Conservation (phyloP, 1,139 yeast genomes). For the Kluyveromyces sp. region DNA sequence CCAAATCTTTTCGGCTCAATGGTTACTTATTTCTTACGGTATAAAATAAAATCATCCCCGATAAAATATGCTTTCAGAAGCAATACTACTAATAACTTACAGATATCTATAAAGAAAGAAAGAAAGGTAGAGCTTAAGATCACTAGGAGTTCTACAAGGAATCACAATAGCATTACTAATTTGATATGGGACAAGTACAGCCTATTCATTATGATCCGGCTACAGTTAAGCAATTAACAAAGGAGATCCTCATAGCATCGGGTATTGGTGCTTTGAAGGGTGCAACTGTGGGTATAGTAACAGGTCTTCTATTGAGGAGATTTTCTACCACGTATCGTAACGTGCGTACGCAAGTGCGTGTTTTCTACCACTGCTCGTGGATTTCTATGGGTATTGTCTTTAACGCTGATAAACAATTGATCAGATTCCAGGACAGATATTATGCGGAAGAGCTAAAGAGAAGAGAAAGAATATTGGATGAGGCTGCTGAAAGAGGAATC, state of each 20-base stretch:
- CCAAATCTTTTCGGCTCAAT: no score
- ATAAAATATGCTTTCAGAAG: no score
- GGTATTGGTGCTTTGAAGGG: slow-evolving; percentile 35
- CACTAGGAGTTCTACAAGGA: no score
- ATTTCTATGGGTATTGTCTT: slow-evolving; percentile 34
- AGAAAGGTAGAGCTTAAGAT: not conserved
- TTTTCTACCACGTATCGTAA: slow-evolving; percentile 30
- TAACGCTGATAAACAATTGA: slow-evolving; percentile 34
- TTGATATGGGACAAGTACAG: slow-evolving; percentile 16
- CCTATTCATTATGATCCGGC: slow-evolving; percentile 33
- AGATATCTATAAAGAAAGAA: no score
- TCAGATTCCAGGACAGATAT: slow-evolving; percentile 30
- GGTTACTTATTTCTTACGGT: no score
- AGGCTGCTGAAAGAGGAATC: slow-evolving; percentile 38
- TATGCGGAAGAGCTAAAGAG: slow-evolving; percentile 29
- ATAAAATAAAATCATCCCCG: no score
- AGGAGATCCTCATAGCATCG: slow-evolving; percentile 31
- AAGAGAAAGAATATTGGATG: slow-evolving; percentile 31
- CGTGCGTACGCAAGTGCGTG: slow-evolving; percentile 33
- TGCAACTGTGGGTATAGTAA: slow-evolving; percentile 29
- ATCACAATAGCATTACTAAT: slow-evolving; percentile 10
- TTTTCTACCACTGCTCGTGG: slow-evolving; percentile 36
- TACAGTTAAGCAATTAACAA: slow-evolving; percentile 28
- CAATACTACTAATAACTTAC: no score
- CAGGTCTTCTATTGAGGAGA: slow-evolving; percentile 29